Evolutionary conservation across 2,329 filamentous ascomycete genomes (phyloP).

Genomic region (Ophiocordyceps sinensis): DNA sequence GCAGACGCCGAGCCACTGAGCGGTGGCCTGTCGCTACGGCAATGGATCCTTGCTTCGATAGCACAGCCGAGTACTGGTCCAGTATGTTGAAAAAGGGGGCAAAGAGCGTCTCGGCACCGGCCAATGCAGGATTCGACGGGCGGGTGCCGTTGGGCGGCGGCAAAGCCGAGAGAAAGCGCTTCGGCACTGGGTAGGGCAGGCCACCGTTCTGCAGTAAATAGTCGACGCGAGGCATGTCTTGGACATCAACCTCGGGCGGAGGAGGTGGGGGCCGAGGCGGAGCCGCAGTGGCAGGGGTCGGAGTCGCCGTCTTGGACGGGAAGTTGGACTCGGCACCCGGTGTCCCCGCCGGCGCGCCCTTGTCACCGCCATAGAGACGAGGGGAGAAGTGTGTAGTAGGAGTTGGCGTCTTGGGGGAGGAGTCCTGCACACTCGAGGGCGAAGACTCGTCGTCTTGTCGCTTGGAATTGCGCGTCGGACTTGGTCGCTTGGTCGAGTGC

Average conservation of each 20-base stretch:
- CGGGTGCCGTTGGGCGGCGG: conserved; percentile 42
- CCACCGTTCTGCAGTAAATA: conserved; percentile 87
- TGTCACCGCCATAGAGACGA: conserved; percentile 23
- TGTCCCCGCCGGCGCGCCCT: conserved; percentile 19
- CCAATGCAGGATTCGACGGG: conserved; percentile 48
- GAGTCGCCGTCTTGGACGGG: conserved; percentile 24
- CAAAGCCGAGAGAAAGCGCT: conserved; percentile 53
- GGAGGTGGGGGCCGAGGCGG: conserved; percentile 44
- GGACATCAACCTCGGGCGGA: conserved; percentile 55
- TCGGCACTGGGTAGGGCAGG: conserved; percentile 55
- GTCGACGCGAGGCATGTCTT: conserved; percentile 71
- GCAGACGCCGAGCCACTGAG: conserved; percentile 76
- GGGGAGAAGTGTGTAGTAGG: conserved; percentile 37
- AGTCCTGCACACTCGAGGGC: conserved; percentile 34
- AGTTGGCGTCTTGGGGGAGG: conserved; percentile 47
- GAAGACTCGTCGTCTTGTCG: conserved; percentile 29
- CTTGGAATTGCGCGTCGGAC: conserved; percentile 18
- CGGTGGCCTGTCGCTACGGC: conserved; percentile 92
- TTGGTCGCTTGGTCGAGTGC: conserved; percentile 20
- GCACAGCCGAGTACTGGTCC: conserved; percentile 72
- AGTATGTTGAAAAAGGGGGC: conserved; percentile 69
- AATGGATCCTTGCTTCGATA: conserved; percentile 72
- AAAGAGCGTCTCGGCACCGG: conserved; percentile 61
- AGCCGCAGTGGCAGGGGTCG: conserved; percentile 18
- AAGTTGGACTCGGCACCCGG: conserved; percentile 13